Percentiles rank a stretch among this genome's conserved stretches.
phyloP scores from a whole-genome alignment of 2,329 filamentous ascomycete genomes.

The Calonectria pseudoturangicola region DNA sequence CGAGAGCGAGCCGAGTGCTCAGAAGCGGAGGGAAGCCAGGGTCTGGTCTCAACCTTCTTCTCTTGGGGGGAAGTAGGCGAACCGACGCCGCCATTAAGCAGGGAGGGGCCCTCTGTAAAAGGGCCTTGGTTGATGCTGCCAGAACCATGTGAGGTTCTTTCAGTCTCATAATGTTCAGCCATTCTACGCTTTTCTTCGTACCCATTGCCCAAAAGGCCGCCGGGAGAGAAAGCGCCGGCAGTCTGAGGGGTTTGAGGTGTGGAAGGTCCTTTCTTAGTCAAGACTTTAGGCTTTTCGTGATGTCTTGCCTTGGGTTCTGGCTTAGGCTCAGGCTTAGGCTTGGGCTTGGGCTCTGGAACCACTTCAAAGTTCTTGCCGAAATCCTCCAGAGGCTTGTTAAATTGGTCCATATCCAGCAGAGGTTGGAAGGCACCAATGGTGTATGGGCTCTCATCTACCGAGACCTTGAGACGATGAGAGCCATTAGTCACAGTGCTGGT shows the following conservation, averaged over 20 bases:
- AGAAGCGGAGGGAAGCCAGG: slow-evolving; percentile 62
- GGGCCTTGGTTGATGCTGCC: slow-evolving; percentile 55
- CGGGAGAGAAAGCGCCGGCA: slow-evolving; percentile 68
- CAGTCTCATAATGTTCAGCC: slow-evolving; percentile 52
- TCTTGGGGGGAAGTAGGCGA: slow-evolving; percentile 49
- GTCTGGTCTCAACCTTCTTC: slow-evolving; percentile 55
- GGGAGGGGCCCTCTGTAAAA: slow-evolving; percentile 75
- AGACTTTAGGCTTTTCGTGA: slow-evolving; percentile 33
- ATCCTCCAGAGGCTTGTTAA: slow-evolving; percentile 72
- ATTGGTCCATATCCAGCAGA: slow-evolving; percentile 77
- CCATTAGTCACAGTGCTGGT: slow-evolving; percentile 44
- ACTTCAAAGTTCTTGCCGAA: slow-evolving; percentile 67
- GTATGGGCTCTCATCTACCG: slow-evolving; percentile 71
- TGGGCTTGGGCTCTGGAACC: slow-evolving; percentile 41
- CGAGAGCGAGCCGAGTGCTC: slow-evolving; percentile 62
- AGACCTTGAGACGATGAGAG: slow-evolving; percentile 60
- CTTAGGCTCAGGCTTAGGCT: slow-evolving; percentile 32
- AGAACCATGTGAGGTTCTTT: slow-evolving; percentile 53
- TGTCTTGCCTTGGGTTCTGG: slow-evolving; percentile 17
- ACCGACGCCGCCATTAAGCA: slow-evolving; percentile 67
- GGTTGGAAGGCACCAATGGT: slow-evolving; percentile 82
- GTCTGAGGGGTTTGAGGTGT: slow-evolving; percentile 42
- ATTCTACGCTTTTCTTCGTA: slow-evolving; percentile 69
- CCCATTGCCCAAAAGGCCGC: slow-evolving; percentile 70
- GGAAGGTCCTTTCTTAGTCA: slow-evolving; percentile 55